Evolutionary conservation across 805 yeast species (phyloP), one percentile per base, ranked within the genome.

Genomic region (Hanseniaspora mollemarum): DNA sequence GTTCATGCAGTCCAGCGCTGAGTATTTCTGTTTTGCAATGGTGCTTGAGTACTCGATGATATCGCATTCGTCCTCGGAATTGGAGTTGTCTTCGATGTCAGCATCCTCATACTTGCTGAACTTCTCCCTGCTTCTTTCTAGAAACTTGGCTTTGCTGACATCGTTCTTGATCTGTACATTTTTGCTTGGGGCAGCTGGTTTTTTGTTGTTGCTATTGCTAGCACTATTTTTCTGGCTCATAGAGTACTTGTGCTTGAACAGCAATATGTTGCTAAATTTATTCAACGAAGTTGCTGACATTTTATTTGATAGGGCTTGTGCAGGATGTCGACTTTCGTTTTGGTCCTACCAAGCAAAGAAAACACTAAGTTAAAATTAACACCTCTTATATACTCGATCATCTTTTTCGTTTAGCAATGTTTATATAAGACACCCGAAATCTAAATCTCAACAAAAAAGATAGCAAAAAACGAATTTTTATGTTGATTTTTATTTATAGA

Each of bases 221-320:
- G 7, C 12, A 28, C 7, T 28, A 28, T 28, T 7, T 28, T 28
- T 28, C 8, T 35, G 39, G 22, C 24, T 8, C 39, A 35, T 35
- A n/a, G 24, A 18, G 22, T 35, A 35, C 28, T 44, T 44, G 41
- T 44, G 33, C 21, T 44, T 44, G 25, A 44, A 44, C 12, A 44
- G 28, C 13, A 42, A 19, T 7, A 44, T 21, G 21, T 19, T 44
- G 13, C 49, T 26, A 10, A 44, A 26, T 44, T 44, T 44, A 28
- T 35, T 44, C 28, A 36, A 36, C 19, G 49, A 36, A 24, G 41
- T 37, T 9, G 26, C 21, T 26, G 49, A 44, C 49, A 44, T 44
- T 25, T 18, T 36, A 4, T 15, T 38, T 19, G n/a, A n/a, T n/a
- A n/a, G n/a, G n/a, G n/a, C n/a, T n/a, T n/a, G n/a, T n/a, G n/a